Evolutionary conservation across 2,329 filamentous ascomycete species (phyloP).

Genomic region (Aspergillus udagawae): DNA sequence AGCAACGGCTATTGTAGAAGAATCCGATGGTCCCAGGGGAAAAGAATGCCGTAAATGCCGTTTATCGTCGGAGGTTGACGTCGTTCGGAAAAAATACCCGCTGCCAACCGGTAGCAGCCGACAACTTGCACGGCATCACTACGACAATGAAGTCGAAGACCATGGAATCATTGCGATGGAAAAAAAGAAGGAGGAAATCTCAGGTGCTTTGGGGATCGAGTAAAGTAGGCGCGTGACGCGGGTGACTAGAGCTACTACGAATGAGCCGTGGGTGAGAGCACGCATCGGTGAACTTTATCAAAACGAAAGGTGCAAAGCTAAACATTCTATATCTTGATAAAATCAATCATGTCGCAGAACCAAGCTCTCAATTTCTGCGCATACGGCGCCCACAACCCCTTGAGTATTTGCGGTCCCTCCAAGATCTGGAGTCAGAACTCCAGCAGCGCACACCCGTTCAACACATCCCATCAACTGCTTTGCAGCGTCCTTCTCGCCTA

Average conservation of each 20-base stretch:
- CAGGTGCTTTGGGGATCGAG: not conserved
- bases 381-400: constrained; percentile 55
- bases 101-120: not conserved
- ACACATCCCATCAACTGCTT: constrained; percentile 56
- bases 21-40: not conserved
- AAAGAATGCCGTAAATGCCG: not conserved
- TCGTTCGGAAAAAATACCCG: not conserved
- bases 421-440: constrained; percentile 57
- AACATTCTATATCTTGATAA: not conserved
- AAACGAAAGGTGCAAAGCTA: not conserved
- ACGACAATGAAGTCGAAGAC: not conserved
- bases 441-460: constrained; percentile 57
- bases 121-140: not conserved
- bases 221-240: not conserved
- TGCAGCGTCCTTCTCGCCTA: constrained; percentile 56
- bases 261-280: not conserved
- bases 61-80: not conserved
- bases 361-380: constrained; percentile 43
- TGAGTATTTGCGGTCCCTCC: constrained; percentile 55
- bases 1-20: not conserved
- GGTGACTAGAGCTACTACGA: not conserved
- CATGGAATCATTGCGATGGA: not conserved
- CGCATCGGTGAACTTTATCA: not conserved
- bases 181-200: not conserved
- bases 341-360: not conserved